Base-by-base conservation (phyloP, 1,284 basidiomycete species). In the Moesziomyces globuligerus region DNA sequence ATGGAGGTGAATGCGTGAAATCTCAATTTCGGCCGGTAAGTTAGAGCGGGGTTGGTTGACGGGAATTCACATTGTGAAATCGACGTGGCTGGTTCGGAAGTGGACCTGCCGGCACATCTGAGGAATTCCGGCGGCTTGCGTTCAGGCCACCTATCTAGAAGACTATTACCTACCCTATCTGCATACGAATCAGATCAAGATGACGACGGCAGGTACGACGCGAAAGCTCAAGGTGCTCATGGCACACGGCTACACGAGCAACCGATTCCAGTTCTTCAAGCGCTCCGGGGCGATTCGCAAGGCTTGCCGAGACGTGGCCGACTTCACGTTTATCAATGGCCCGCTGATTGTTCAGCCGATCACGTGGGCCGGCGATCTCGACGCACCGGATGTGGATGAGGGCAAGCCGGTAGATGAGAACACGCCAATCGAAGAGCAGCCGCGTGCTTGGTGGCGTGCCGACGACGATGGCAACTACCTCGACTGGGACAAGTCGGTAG, bases 241-340 rank as follows among this genome's bases (percentile, higher is more conserved):
- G 54, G 66, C 80, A 13, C 80, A 82, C 42, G 79, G 80, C 47
- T 82, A 77, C 59, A 80, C 80, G 21, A 70, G 70, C 53, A 82
- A 82, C 52, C 56, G 50, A n/a, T 72, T 74, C 48, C 67, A 74
- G 15, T 75, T 78, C 53, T 48, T 58, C 48, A 59, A 68, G 40
- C 64, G 79, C 2, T 57, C 75, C 5, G 74, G 72, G 9, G 76
- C 79, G 3, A 69, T 82, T 23, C 71, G 78, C 38, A 81, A 79
- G 38, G 75, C 75, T 13, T 79, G 76, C 48, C 53, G 67, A 7
- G 77, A 79, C 23, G 74, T 80, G 1, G 79, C 76, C 54, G 79
- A 81, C 9, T 77, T 82, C 42, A 61, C 72, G 37, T 80, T 75
- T 43, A 54, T 79, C 45, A 78, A 80, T 45, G 79, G 72, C 6